phyloP scores from a whole-genome alignment of 2,329 filamentous ascomycete genomes.

The Xylariaceae sp. region DNA sequence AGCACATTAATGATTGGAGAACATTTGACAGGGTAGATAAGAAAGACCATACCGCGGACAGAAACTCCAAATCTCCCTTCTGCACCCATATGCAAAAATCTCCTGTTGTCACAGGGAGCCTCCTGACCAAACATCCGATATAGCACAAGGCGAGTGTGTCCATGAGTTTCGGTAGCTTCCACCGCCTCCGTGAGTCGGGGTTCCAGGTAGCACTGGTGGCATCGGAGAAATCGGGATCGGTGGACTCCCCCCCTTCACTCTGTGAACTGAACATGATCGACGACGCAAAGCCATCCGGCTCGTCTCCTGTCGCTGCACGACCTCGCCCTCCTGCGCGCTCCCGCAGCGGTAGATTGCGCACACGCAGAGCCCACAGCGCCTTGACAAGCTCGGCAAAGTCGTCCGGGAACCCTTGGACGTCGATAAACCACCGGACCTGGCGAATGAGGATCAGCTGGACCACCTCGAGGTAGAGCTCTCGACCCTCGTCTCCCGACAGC shows the following conservation, averaged over 20 bases:
- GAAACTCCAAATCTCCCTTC: conserved; percentile 64
- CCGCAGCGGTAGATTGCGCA: conserved; percentile 49
- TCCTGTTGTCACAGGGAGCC: conserved; percentile 68
- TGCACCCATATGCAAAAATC: conserved; percentile 67
- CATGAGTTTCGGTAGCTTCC: conserved; percentile 60
- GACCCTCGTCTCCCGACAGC: conserved; percentile 61
- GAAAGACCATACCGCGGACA: conserved; percentile 50
- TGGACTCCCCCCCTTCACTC: conserved; percentile 35
- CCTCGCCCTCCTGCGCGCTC: conserved; percentile 26
- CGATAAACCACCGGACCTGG: conserved; percentile 70
- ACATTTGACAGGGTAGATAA: not conserved
- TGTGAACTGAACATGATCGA: conserved; percentile 55
- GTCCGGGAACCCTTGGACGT: conserved; percentile 57
- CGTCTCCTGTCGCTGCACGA: conserved; percentile 2
- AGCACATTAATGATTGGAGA: conserved; percentile 2
- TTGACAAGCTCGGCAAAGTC: conserved; percentile 75
- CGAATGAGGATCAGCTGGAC: conserved; percentile 80
- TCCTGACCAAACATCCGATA: conserved; percentile 67
- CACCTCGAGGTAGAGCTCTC: conserved; percentile 74
- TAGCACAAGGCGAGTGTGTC: conserved; percentile 79
- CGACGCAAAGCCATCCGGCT: conserved; percentile 16
- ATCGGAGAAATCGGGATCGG: conserved; percentile 25
- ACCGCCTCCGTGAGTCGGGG: conserved; percentile 39
- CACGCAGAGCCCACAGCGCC: conserved; percentile 78
- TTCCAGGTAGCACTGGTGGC: conserved; percentile 37